Evolutionary conservation across 192 early-diverging fungal species (phyloP).

Genomic region (Coemansia sp.): DNA sequence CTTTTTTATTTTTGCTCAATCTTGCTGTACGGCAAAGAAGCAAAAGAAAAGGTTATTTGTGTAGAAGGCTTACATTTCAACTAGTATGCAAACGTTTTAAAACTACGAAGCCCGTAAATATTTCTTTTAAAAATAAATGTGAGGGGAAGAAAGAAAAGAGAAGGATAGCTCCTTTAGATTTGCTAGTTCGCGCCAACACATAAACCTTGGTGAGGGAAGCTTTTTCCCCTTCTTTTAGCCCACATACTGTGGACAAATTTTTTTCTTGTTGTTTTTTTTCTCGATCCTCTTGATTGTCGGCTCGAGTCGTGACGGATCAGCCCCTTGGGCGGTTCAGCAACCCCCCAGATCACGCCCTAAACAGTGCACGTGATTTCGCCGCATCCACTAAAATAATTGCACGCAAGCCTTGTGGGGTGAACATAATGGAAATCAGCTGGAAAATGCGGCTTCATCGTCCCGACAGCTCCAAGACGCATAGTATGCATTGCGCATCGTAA

Average conservation of each 20-base stretch:
- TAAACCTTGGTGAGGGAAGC: neutral
- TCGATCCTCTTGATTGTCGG: neutral
- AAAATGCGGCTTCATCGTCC: neutral
- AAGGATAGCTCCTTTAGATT: constrained; percentile 16
- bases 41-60: neutral
- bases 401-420: too few relatives aligned
- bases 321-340: neutral
- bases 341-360: neutral
- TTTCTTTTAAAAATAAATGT: constrained; percentile 30
- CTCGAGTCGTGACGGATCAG: neutral
- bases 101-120: constrained; percentile 41
- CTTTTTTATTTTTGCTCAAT: neutral
- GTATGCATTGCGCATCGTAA: too few relatives aligned
- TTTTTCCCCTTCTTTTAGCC: neutral
- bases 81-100: constrained; percentile 20
- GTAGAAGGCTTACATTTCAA: constrained; percentile 34
- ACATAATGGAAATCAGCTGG: neutral
- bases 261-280: neutral
- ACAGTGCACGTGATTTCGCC: neutral
- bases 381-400: neutral
- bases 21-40: neutral
- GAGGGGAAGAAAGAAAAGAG: constrained; percentile 16
- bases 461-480: too few relatives aligned
- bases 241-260: neutral
- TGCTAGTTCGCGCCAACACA: neutral